Conservation (phyloP, 106 monocot genomes). For the Platanthera guangdongensis region DNA sequence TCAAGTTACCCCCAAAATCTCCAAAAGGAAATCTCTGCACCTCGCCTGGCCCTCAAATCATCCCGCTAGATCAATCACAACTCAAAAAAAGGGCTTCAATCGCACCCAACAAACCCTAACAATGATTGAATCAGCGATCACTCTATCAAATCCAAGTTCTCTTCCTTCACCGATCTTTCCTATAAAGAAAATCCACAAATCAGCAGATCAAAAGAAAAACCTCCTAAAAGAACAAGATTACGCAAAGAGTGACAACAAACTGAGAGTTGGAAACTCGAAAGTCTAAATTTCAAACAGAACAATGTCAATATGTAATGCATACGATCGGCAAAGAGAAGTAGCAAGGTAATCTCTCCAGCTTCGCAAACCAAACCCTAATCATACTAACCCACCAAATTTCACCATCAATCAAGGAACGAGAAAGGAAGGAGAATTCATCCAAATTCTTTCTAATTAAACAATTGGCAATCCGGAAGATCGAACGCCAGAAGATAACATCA, state of each 20-base stretch:
- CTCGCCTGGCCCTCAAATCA: not conserved
- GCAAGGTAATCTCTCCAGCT: not conserved
- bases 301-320: not conserved
- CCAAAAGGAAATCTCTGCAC: slow-evolving; percentile 19
- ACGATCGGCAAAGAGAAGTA: not conserved
- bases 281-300: not conserved
- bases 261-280: not conserved
- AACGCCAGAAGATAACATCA: not conserved
- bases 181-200: not conserved
- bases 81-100: not conserved
- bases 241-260: not conserved
- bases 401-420: not conserved
- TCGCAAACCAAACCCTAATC: slow-evolving; percentile 4
- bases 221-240: not conserved
- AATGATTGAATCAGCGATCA: not conserved
- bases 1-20: slow-evolving; percentile 15
- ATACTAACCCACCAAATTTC: not conserved
- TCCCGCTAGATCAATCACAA: too few species aligned
- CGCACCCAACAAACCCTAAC: not conserved
- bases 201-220: not conserved
- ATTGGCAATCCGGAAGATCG: not conserved
- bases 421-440: not conserved
- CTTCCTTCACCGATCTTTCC: not conserved
- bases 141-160: not conserved
- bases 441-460: not conserved